Base-by-base conservation (phyloP, 2,329 filamentous ascomycete species). In the Penicillium glabrum region DNA sequence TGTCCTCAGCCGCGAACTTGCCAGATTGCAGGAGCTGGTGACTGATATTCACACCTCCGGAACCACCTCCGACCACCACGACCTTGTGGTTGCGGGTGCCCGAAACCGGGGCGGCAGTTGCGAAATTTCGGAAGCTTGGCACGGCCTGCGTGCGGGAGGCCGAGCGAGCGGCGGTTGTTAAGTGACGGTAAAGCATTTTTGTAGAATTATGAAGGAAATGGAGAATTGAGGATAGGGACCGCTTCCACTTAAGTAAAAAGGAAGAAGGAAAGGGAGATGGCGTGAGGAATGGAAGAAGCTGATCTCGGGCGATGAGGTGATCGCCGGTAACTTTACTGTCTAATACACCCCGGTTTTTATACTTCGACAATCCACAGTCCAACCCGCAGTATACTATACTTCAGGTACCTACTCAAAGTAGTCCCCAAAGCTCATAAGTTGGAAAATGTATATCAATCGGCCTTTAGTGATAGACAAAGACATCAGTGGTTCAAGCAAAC, bases 21-120 rank as follows among this genome's bases (percentile, higher is more conserved):
- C 84, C 85, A 0, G 79, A 77, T 2, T 80, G 80, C 3, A 89
- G 80, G 3, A 91, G 81, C 74, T 90, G 88, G 66, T 89, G 86
- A 65, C 85, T 85, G 66, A 89, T 82, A 1, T 83, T 74, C 16
- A 89, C 72, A 48, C 88, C 88, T 37, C 87, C 88, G 13, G 83
- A 79, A 31, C 88, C 88, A 51, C 83, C 87, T 49, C 88, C 88
- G 27, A 90, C 77, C 2, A 90, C 81, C 13, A 89, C 85, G 16
- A 90, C 79, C 66, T 82, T 86, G 78, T 90, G 87, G 61, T 76
- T 79, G 51, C 73, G 74, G 16, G 70, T 64, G 39, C 74, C 66
- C 53, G 53, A 69, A 23, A 72, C 76, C 8, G 77, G 72, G 14
- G 70, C 59, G 50, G 67, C 69, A 2, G 75, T 73, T n/a, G 71